Percentiles rank a stretch among this genome's conserved stretches.
Evolutionary conservation across 176 grass and related monocot genomes (phyloP).

Genomic region (Stipa capillata): DNA sequence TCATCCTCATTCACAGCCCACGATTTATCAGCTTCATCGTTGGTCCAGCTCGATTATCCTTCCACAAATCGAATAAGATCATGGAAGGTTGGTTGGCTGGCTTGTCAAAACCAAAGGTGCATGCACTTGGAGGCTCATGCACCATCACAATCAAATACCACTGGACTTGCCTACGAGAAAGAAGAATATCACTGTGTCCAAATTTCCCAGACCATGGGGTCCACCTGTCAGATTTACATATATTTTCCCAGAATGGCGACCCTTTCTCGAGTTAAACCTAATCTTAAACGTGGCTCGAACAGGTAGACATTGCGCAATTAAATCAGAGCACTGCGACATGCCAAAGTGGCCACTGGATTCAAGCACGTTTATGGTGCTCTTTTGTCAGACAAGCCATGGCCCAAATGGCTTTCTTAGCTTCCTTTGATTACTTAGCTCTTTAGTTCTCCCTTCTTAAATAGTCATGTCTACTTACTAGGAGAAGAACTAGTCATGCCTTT

Average conservation of each 20-base stretch:
- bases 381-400: neutral
- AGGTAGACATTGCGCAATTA: neutral
- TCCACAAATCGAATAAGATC: conserved; percentile 14
- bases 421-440: too few relatives aligned
- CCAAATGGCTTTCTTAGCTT: conserved; percentile 11
- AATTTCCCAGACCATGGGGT: neutral
- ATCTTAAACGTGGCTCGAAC: conserved; percentile 11
- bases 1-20: too few relatives aligned
- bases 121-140: neutral
- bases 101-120: conserved; percentile 11
- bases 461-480: too few relatives aligned
- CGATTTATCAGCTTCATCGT: conserved; percentile 14
- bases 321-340: conserved; percentile 1
- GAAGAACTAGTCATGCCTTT: neutral
- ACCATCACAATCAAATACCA: conserved; percentile 4
- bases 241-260: neutral
- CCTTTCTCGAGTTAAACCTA: neutral
- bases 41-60: neutral
- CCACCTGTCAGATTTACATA: neutral
- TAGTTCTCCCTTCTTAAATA: too few relatives aligned
- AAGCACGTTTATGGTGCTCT: conserved; percentile 37
- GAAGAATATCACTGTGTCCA: neutral
- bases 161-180: too few relatives aligned
- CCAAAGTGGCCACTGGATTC: conserved; percentile 44
- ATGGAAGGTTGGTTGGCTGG: neutral